A percentile compares a stretch with the other conserved stretches of the same genome.
phyloP scores from a whole-genome alignment of 192 early-diverging fungal species.

The Coemansia sp. region DNA sequence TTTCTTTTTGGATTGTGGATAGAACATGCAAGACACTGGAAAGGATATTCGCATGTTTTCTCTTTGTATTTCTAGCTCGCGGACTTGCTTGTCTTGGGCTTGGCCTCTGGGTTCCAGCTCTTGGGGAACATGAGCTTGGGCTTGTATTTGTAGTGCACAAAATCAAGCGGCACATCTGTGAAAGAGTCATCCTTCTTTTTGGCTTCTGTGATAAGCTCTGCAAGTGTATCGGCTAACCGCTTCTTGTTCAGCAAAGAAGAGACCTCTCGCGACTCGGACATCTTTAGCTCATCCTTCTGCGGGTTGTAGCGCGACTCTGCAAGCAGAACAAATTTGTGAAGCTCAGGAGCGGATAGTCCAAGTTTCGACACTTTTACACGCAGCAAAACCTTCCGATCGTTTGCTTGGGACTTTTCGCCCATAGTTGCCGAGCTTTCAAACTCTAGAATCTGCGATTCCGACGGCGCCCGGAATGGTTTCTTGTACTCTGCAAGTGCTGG shows the following conservation, averaged over 20 bases:
- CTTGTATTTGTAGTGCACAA: constrained; percentile 31
- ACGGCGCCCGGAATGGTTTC: constrained; percentile 38
- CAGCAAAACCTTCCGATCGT: constrained; percentile 47
- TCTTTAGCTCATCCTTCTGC: constrained; percentile 46
- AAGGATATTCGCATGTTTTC: not conserved
- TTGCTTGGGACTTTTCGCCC: constrained; percentile 36
- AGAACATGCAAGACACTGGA: too few species aligned
- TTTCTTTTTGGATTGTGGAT: not conserved
- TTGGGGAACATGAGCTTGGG: constrained; percentile 29
- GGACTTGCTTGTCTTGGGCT: not conserved
- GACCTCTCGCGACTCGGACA: constrained; percentile 42
- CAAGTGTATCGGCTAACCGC: constrained; percentile 40
- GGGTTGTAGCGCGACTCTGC: constrained; percentile 47
- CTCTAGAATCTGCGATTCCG: constrained; percentile 20
- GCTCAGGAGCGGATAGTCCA: constrained; percentile 32
- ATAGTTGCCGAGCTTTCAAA: constrained; percentile 47
- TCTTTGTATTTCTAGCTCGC: not conserved
- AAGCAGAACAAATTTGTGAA: constrained; percentile 53
- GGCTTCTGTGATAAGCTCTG: constrained; percentile 34
- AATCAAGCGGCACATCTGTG: constrained; percentile 45
- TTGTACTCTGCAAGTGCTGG: constrained; percentile 40
- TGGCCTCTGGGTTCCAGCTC: constrained; percentile 23
- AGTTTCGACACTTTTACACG: constrained; percentile 36
- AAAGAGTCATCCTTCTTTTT: constrained; percentile 49
- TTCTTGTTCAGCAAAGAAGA: constrained; percentile 51